These are phyloP conservation scores for Psilocybe azurescens DNA, from an alignment of 768 basidiomycete genomes.

Conservation along the genomic window DNA sequence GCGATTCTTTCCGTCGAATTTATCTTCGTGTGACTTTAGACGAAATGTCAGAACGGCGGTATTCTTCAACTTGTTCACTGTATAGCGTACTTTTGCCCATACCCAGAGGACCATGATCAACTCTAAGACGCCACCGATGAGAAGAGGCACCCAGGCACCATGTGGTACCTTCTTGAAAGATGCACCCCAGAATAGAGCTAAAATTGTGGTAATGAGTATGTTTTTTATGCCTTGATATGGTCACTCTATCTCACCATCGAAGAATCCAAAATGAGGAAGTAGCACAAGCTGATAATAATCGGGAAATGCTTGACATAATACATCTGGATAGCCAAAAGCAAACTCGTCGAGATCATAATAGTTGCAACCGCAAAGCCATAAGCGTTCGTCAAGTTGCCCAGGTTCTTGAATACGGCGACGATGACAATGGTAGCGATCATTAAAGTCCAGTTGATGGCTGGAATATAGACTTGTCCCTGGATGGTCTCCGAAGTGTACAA, in stretches of 20 bases:
- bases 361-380: constrained; percentile 69
- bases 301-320: constrained; percentile 57
- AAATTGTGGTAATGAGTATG: not conserved
- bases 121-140: constrained; percentile 56
- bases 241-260: constrained; percentile 50
- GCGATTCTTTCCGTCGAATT: constrained; percentile 61
- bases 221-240: not conserved
- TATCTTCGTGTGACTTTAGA: constrained; percentile 56
- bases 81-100: constrained; percentile 55
- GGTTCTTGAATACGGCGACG: constrained; percentile 61
- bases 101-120: constrained; percentile 66
- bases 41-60: not conserved
- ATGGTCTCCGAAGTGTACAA: constrained; percentile 62
- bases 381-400: constrained; percentile 61
- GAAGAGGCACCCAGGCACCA: constrained; percentile 73
- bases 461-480: constrained; percentile 72
- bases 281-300: constrained; percentile 45
- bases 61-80: too few relatives aligned
- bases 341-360: constrained; percentile 67
- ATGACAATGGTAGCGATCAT: constrained; percentile 58
- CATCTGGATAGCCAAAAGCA: constrained; percentile 62
- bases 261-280: constrained; percentile 64
- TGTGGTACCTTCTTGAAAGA: constrained; percentile 63
- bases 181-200: constrained; percentile 67
- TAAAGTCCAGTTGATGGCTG: constrained; percentile 63